Conservation (phyloP, 176 grass and related monocot genomes). For the Zoysia pacifica region DNA sequence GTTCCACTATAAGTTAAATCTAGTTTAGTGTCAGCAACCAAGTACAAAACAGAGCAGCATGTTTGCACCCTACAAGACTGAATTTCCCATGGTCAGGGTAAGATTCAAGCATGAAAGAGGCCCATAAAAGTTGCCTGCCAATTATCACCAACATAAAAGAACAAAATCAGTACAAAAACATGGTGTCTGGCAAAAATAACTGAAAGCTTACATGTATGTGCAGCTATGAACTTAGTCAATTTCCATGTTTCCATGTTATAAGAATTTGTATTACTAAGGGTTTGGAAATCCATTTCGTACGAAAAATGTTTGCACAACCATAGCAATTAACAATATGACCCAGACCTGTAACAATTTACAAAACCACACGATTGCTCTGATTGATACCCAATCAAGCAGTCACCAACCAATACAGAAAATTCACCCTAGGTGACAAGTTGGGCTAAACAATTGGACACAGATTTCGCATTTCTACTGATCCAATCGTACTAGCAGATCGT, state of each 20-base stretch:
- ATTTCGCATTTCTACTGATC: neutral
- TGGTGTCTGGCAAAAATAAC: neutral
- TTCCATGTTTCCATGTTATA: neutral
- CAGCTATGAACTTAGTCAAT: too few relatives aligned
- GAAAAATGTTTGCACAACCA: neutral
- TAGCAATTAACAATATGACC: neutral
- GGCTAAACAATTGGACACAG: neutral
- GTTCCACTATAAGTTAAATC: neutral
- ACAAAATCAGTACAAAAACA: neutral
- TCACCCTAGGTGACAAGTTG: neutral
- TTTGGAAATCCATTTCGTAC: neutral
- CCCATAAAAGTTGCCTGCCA: constrained; percentile 27
- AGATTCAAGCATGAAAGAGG: neutral
- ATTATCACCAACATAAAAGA: neutral
- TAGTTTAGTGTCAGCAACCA: neutral
- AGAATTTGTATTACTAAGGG: neutral
- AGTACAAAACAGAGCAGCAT: neutral
- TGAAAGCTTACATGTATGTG: neutral
- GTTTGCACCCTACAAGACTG: neutral
- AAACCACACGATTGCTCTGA: neutral
- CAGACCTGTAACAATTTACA: neutral
- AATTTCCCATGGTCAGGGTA: neutral
- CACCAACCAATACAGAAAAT: neutral
- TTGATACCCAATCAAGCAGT: neutral
- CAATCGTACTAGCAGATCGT: neutral